phyloP scores from a whole-genome alignment of 768 basidiomycete genomes.

The Rhizopogon sp. region DNA sequence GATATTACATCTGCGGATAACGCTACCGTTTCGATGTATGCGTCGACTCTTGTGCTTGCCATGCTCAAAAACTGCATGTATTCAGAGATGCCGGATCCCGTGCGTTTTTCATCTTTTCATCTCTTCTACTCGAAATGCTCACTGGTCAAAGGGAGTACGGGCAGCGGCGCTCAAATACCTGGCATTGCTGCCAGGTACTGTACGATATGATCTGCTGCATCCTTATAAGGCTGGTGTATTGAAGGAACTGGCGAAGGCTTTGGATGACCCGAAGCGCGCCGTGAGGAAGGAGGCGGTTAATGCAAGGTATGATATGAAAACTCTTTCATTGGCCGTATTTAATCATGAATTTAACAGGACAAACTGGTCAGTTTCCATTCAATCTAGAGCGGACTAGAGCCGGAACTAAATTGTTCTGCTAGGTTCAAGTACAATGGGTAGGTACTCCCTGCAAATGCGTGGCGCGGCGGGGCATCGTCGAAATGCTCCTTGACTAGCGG shows the following conservation, averaged over 20 bases:
- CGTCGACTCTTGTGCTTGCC: conserved; percentile 59
- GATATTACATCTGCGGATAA: conserved; percentile 47
- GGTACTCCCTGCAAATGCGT: not conserved
- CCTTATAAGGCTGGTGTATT: conserved; percentile 71
- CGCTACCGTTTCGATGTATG: conserved; percentile 60
- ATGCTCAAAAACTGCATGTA: conserved; percentile 65
- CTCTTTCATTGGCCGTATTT: not conserved
- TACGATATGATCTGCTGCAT: conserved; percentile 83
- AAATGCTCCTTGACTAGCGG: no score
- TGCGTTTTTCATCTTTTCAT: conserved; percentile 26
- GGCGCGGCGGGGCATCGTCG: no score
- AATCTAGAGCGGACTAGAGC: not conserved
- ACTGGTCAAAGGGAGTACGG: conserved; percentile 59
- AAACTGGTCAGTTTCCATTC: conserved; percentile 16
- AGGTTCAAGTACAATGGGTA: conserved; percentile 26
- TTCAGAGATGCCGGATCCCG: conserved; percentile 49
- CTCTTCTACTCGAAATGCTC: not conserved
- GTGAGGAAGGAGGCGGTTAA: conserved; percentile 90
- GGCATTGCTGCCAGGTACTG: conserved; percentile 62
- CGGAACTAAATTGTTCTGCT: conserved; percentile 1
- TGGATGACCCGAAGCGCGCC: conserved; percentile 86
- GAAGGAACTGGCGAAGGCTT: conserved; percentile 61
- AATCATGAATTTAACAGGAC: conserved; percentile 16
- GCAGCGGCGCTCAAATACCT: conserved; percentile 72
- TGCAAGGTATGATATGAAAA: conserved; percentile 41